These are phyloP conservation scores for Xerocomellus chrysenteron DNA, from an alignment of 768 basidiomycete species.

Conservation along the genomic window DNA sequence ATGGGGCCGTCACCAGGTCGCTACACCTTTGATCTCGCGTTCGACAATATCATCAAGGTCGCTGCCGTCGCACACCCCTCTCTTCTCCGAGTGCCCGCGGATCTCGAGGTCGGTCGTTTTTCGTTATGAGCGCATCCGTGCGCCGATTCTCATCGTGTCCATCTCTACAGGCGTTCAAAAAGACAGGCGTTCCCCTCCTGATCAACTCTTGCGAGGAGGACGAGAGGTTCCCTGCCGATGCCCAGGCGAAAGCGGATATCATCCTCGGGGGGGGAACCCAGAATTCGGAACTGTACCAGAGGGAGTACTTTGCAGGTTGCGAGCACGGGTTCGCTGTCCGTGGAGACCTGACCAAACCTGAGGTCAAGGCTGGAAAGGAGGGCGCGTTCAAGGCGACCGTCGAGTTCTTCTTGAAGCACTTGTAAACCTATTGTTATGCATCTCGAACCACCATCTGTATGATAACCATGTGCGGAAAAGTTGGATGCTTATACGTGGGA, in stretches of 20 bases:
- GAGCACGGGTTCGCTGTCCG: constrained; percentile 58
- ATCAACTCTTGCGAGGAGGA: constrained; percentile 66
- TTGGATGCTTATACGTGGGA: background rate
- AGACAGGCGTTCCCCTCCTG: constrained; percentile 54
- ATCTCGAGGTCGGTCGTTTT: constrained; percentile 51
- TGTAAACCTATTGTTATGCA: constrained; percentile 12
- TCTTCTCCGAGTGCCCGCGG: constrained; percentile 36
- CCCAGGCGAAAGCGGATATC: constrained; percentile 45
- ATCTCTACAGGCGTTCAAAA: constrained; percentile 45
- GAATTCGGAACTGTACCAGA: constrained; percentile 40
- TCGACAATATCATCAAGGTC: constrained; percentile 39
- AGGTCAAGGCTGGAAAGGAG: constrained; percentile 61
- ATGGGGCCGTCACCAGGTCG: constrained; percentile 29
- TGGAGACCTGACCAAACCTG: constrained; percentile 46
- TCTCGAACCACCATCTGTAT: background rate
- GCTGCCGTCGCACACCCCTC: constrained; percentile 49
- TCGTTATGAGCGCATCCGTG: background rate
- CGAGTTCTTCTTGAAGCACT: constrained; percentile 47
- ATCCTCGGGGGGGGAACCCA: constrained; percentile 48
- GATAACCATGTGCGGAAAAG: background rate
- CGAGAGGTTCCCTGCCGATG: constrained; percentile 46
- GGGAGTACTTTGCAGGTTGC: constrained; percentile 36
- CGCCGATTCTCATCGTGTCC: background rate
- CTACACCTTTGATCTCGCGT: constrained; percentile 47
- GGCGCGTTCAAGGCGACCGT: constrained; percentile 50